Conservation (phyloP, 768 basidiomycete genomes). For the Phlebiopsis flavidoalba region DNA sequence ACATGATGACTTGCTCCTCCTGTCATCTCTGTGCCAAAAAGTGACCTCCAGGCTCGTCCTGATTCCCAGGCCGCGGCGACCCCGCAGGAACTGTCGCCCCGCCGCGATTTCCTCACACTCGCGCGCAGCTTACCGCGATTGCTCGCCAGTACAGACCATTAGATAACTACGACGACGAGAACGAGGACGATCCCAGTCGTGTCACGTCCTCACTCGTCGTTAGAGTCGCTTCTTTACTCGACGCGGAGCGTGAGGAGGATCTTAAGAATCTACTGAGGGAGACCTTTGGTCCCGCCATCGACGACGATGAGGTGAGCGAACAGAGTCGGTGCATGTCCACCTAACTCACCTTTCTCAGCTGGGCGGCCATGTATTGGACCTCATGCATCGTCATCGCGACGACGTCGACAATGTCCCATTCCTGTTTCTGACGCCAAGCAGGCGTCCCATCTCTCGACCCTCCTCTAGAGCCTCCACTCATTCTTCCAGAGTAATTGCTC, state of each 20-base stretch:
- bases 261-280: constrained; percentile 72
- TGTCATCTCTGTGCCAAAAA: constrained; percentile 21
- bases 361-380: constrained; percentile 85
- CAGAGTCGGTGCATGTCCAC: not conserved
- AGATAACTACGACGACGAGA: constrained; percentile 50
- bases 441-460: constrained; percentile 74
- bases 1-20: constrained; percentile 20
- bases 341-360: constrained; percentile 37
- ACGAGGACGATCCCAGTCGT: constrained; percentile 44
- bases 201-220: constrained; percentile 63
- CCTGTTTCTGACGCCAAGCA: constrained; percentile 73
- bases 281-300: constrained; percentile 51
- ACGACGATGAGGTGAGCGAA: constrained; percentile 58
- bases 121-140: constrained; percentile 73
- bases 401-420: constrained; percentile 80
- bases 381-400: constrained; percentile 95
- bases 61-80: constrained; percentile 12
- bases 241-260: constrained; percentile 82
- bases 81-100: constrained; percentile 14
- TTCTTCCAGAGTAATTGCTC: constrained; percentile 54
- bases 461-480: constrained; percentile 76
- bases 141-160: constrained; percentile 64
- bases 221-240: constrained; percentile 65
- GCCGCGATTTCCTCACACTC: constrained; percentile 71
- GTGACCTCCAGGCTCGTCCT: constrained; percentile 15